Evolutionary conservation across 805 yeast species (phyloP), one percentile per base, ranked within the genome.

Genomic region (Metahyphopichia silvanorum): DNA sequence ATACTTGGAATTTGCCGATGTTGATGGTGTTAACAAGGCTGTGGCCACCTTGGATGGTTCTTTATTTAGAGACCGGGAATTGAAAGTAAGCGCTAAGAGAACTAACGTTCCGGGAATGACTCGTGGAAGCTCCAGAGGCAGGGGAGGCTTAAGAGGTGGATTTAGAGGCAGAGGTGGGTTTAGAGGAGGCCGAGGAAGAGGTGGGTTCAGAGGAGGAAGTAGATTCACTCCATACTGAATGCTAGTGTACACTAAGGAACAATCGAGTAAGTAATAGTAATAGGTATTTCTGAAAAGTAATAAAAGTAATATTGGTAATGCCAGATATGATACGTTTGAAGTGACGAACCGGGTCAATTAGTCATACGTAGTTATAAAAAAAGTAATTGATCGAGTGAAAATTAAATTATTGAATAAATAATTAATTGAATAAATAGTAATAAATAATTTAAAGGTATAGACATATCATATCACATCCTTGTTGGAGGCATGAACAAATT

Each of bases 1-100:
- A 2, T 87, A 86, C 55, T 71, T 87, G 40, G 96, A 87, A 55
- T 87, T 86, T 51, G 73, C 79, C n/a, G 83, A 75, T 48, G 72
- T 76, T 9, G 68, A 70, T n/a, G 67, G 72, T 9, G 88, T 85
- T 5, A 64, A 74, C 13, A 68, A 72, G 39, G 94, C 95, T 1
- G 66, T 86, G 25, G 61, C 56, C 6, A 63, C 69, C 11, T 63
- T 82, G 40, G 78, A 85, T 47, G 91, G 82, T 19, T 63, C 81
- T 1, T 60, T 66, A 16, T 79, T 87, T 51, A 69, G 77, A 44
- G 89, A 83, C 16, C 70, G 95, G 37, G 75, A 73, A 39, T 64
- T 87, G 46, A 85, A 82, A 53, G 93, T 87, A 20, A 65, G 70
- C 21, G 80, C 85, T 13, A 86, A 86, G 55, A 71, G 95, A 49